Conservation (phyloP, 345 rosid genomes). For the Aethionema arabicum region DNA sequence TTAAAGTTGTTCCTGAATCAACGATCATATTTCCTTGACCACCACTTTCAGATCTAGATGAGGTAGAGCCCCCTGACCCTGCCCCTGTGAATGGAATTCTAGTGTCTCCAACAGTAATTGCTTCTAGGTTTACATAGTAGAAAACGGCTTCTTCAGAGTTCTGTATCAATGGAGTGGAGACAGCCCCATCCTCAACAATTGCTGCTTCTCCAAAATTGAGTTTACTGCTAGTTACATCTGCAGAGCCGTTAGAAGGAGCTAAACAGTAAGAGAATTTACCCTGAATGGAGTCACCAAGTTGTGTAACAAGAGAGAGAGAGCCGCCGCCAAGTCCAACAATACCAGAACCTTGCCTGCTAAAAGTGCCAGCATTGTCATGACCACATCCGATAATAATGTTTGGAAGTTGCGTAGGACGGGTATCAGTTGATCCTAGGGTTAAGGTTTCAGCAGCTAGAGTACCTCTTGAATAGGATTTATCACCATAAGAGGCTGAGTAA, state of each 20-base stretch:
- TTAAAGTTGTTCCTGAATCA: constrained; percentile 63
- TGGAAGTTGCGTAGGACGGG: constrained; percentile 21
- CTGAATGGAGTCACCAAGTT: constrained; percentile 10
- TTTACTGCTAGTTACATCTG: constrained; percentile 3
- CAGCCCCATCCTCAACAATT: constrained; percentile 20
- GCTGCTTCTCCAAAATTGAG: constrained; percentile 19
- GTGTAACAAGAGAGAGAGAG: constrained; percentile 13
- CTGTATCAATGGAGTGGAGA: constrained; percentile 23
- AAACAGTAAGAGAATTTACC: constrained; percentile 36
- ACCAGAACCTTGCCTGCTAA: constrained; percentile 9
- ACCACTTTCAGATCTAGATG: not conserved
- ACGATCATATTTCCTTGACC: constrained; percentile 49
- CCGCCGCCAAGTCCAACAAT: constrained; percentile 35
- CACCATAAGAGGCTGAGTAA: constrained; percentile 20
- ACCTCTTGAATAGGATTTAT: constrained; percentile 15
- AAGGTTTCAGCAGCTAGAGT: constrained; percentile 22
- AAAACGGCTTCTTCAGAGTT: not conserved
- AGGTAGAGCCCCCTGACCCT: not conserved
- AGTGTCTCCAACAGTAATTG: constrained; percentile 23
- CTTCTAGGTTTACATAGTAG: constrained; percentile 29
- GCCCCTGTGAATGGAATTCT: not conserved
- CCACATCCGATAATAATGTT: constrained; percentile 28
- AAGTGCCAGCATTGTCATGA: constrained; percentile 14
- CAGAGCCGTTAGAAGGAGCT: not conserved
- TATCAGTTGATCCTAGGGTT: constrained; percentile 24